These are phyloP conservation scores for Closterium sp. DNA, from an alignment of 139 green algal species.

Conservation along the genomic window DNA sequence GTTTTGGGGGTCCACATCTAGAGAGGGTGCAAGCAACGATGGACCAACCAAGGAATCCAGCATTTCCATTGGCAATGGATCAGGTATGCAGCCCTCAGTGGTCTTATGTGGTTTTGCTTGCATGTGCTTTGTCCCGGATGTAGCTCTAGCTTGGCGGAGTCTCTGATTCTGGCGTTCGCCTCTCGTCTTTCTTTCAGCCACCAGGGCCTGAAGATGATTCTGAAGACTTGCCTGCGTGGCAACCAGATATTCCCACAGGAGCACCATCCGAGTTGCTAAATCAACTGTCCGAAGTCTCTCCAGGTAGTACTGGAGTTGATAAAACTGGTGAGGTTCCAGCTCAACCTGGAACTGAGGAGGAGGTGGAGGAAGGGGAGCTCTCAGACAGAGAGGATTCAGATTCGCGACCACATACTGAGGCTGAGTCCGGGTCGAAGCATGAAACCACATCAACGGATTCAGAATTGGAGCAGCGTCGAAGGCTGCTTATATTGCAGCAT, in stretches of 20 bases:
- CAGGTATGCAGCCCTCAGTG: not conserved
- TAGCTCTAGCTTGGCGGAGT: too few species aligned
- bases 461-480: not conserved
- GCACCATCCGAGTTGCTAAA: not conserved
- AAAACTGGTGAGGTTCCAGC: not conserved
- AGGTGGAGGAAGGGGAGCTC: conserved; percentile 16
- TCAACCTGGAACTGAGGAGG: not conserved
- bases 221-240: not conserved
- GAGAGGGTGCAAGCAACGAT: not conserved
- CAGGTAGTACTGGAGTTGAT: not conserved
- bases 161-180: too few species aligned
- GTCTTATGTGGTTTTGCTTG: too few species aligned
- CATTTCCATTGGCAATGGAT: not conserved
- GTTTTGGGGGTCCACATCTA: not conserved
- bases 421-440: too few species aligned
- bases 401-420: not conserved
- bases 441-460: conserved; percentile 11
- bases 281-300: not conserved
- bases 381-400: not conserved
- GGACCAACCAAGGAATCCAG: too few species aligned
- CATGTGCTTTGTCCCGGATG: too few species aligned
- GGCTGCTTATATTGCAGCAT: conserved; percentile 28
- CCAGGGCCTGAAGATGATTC: not conserved
- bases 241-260: not conserved
- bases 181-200: conserved; percentile 2